These are phyloP conservation scores for Fusarium sp. DNA, from an alignment of 2,329 filamentous ascomycete species.

Conservation along the genomic window DNA sequence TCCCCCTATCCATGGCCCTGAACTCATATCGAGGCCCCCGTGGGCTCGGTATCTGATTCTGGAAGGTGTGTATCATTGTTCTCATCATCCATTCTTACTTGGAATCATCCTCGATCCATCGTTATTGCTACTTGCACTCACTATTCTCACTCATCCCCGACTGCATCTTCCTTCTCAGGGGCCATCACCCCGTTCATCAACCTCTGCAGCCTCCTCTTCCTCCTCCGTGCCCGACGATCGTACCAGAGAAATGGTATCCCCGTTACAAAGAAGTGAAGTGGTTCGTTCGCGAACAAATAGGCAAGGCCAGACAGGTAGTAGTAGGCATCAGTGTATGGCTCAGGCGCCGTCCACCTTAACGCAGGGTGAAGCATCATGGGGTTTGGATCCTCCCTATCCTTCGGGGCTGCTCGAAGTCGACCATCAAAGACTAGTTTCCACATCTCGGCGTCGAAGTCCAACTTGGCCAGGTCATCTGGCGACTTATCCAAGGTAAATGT, in stretches of 20 bases:
- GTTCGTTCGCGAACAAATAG: slow-evolving; percentile 15
- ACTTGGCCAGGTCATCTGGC: slow-evolving; percentile 14
- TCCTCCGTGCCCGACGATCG: slow-evolving; percentile 14
- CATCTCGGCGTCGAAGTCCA: slow-evolving; percentile 14
- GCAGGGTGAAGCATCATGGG: slow-evolving; percentile 1
- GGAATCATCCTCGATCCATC: no score
- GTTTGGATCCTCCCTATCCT: background rate
- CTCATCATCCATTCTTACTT: background rate
- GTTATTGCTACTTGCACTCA: no score
- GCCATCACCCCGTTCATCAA: slow-evolving; percentile 4
- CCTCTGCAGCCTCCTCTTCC: slow-evolving; percentile 17
- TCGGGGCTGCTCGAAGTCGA: background rate
- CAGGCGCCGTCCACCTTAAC: background rate
- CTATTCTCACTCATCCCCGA: background rate
- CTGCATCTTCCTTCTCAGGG: slow-evolving; percentile 1
- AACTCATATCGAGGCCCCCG: background rate
- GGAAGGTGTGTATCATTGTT: no score
- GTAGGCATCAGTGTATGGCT: slow-evolving; percentile 14
- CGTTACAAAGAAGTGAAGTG: background rate
- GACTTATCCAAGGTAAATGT: slow-evolving; percentile 20
- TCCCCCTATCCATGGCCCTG: background rate
- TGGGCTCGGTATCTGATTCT: no score
- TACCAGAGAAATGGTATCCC: slow-evolving; percentile 12
- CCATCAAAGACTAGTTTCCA: slow-evolving; percentile 23
- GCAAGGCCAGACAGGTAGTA: slow-evolving; percentile 23